Base-by-base conservation (phyloP, 345 rosid genomes). In the Hypericum androsaemum region DNA sequence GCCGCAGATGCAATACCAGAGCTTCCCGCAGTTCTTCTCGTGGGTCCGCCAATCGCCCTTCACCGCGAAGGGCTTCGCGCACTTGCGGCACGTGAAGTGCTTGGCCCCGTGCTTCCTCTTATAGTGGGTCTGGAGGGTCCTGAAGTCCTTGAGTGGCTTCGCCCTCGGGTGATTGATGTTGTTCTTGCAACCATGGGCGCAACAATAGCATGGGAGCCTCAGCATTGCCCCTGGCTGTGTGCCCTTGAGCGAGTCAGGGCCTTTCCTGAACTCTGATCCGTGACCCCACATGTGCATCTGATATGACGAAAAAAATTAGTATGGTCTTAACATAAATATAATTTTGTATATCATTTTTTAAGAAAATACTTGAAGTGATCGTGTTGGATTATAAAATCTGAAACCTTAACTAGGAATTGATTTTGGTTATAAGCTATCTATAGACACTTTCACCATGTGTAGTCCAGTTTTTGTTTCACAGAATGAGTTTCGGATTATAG, bases 31-130 rank as follows among this genome's bases (percentile, higher is more conserved):
- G 11, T 92, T 92, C 72, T 92, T 92, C 66, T 92, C 99, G 48
- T 92, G 99, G 10, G 99, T 92, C 50, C 99, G 66, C 99, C 99
- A 92, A 43, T 92, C 99, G 1, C 99, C 99, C 67, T 90, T 88
- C 10, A 92, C 97, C 0, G 99, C 97, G 45, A 88, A 88, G 0
- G 90, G 54, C 61, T 92, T 88, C 28, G 73, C 80, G 35, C 99
- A 92, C 65, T 88, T 92, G 56, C 99, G 65, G 63, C 99, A 92
- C 66, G 66, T 53, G 50, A 84, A 84, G 35, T 81, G 83, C 69
- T 84, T 84, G 11, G 67, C 64, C 0, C 88, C 94, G 7, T 81
- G 94, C 71, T 84, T 84, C 41, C 94, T 74, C 50, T 81, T 84
- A 86, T 73, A 84, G 64, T 81, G 94, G 37, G 88, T 84, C 39